Evolutionary conservation across 495 filamentous ascomycete species (phyloP), one percentile per base, ranked within the genome.

Genomic region (Daldinia caldariorum): DNA sequence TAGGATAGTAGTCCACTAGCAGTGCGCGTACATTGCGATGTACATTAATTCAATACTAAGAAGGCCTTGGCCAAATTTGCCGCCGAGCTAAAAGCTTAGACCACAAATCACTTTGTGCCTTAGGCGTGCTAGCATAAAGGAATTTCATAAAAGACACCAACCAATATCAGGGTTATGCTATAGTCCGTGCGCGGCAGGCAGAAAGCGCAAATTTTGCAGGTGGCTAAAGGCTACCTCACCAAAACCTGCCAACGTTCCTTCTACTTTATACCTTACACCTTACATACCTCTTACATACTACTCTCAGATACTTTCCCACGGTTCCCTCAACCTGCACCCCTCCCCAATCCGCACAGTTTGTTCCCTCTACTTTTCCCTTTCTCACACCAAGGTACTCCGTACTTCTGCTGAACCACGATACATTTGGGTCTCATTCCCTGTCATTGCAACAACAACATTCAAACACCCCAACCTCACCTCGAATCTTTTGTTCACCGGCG

Each of bases 301-400:
- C 26, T 26, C 43, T 47, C 43, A 47, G 43, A 47, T 47, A 47
- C 43, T 41, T 61, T 66, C 58, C 39, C 68, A 35, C 9, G 29
- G 68, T 70, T 66, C 67, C 67, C 35, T 51, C 50, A 57, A 57
- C 49, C 53, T 67, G 58, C 58, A 66, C 69, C 69, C 69, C 64
- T 51, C 64, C 64, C 69, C 56, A 35, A 60, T 64, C 69, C 64
- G 63, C 69, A 67, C 61, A 67, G 59, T 72, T 72, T 68, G 69
- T 67, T 67, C 69, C 69, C 64, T 72, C 69, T 72, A 72, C 69
- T 45, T 72, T 60, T 63, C 61, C 60, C 50, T 61, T 72, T 63
- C 54, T 61, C 39, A 31, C n/a, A 41, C 26, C 49, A 51, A 72
- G 47, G 69, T 72, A 72, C 69, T 68, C 50, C 69, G 63, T 68